phyloP scores from a whole-genome alignment of 129 eudicot species.

The Tanacetum coccineum region DNA sequence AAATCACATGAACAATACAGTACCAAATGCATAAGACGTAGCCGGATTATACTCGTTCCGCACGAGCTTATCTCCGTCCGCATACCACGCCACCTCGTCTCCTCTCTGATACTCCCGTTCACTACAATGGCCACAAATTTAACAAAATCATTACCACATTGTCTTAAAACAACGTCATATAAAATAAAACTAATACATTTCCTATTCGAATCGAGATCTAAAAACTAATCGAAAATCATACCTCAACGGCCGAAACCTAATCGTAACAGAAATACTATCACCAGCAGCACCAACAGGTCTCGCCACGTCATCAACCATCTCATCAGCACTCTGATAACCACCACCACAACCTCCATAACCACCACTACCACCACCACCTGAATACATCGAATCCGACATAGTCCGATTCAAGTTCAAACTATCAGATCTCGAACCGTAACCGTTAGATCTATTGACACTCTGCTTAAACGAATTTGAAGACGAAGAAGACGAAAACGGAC shows the following conservation, averaged over 20 bases:
- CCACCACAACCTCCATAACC: constrained; percentile 50
- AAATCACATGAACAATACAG: background rate
- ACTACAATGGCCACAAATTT: constrained; percentile 45
- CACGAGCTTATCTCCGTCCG: constrained; percentile 81
- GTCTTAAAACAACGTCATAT: constrained; percentile 8
- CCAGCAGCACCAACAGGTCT: constrained; percentile 50
- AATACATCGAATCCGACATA: constrained; percentile 43
- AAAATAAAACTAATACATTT: too few relatives aligned
- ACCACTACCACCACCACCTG: constrained; percentile 41
- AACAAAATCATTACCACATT: constrained; percentile 26
- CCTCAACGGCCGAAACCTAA: constrained; percentile 97
- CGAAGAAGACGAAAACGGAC: constrained; percentile 80
- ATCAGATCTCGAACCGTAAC: constrained; percentile 64
- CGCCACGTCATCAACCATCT: constrained; percentile 43
- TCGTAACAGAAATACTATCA: constrained; percentile 96
- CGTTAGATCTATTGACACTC: constrained; percentile 51
- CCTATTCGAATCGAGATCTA: constrained; percentile 22
- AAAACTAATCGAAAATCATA: constrained; percentile 27
- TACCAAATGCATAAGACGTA: constrained; percentile 93
- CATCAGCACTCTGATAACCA: constrained; percentile 62
- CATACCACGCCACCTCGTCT: constrained; percentile 91
- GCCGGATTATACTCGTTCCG: constrained; percentile 87
- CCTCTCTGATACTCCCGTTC: constrained; percentile 86
- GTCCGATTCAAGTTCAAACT: constrained; percentile 30
- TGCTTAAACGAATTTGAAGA: constrained; percentile 74